Conservation (phyloP, 1,284 basidiomycete genomes). For the Somion occarium region DNA sequence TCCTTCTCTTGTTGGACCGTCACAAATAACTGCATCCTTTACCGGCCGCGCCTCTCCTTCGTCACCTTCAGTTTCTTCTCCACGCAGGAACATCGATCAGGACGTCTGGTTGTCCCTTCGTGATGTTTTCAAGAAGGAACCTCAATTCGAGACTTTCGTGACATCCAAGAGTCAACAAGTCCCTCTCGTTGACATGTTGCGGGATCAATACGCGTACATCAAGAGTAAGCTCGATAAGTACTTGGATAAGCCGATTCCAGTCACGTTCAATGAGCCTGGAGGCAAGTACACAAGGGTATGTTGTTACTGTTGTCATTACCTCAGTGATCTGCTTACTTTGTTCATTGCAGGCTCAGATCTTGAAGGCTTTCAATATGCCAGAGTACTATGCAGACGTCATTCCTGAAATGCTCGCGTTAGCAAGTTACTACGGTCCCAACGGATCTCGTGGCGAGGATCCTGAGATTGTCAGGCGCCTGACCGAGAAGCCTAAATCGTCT, state of each 20-base stretch:
- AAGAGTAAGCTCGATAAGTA: constrained; percentile 23
- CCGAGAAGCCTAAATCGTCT: constrained; percentile 36
- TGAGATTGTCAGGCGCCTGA: constrained; percentile 44
- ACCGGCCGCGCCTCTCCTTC: neutral
- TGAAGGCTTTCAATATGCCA: constrained; percentile 45
- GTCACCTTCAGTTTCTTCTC: constrained; percentile 6
- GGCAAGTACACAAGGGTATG: constrained; percentile 23
- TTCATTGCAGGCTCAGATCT: constrained; percentile 47
- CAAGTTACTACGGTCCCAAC: constrained; percentile 51
- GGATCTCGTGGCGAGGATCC: constrained; percentile 46
- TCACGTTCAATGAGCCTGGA: constrained; percentile 17
- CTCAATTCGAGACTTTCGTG: constrained; percentile 22
- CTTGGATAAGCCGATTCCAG: constrained; percentile 17
- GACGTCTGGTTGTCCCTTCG: constrained; percentile 21
- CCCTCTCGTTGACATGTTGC: constrained; percentile 22
- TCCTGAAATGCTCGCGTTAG: constrained; percentile 44
- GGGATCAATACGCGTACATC: constrained; percentile 26
- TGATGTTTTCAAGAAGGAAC: constrained; percentile 17
- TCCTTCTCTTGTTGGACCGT: neutral
- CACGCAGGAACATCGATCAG: constrained; percentile 15
- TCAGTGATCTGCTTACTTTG: constrained; percentile 1
- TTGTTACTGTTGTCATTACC: constrained; percentile 1
- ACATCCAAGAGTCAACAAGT: constrained; percentile 15
- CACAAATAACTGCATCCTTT: neutral
- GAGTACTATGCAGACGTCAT: constrained; percentile 41